These are phyloP conservation scores for Fomitopsis serialis DNA, from an alignment of 768 basidiomycete genomes.

Conservation along the genomic window DNA sequence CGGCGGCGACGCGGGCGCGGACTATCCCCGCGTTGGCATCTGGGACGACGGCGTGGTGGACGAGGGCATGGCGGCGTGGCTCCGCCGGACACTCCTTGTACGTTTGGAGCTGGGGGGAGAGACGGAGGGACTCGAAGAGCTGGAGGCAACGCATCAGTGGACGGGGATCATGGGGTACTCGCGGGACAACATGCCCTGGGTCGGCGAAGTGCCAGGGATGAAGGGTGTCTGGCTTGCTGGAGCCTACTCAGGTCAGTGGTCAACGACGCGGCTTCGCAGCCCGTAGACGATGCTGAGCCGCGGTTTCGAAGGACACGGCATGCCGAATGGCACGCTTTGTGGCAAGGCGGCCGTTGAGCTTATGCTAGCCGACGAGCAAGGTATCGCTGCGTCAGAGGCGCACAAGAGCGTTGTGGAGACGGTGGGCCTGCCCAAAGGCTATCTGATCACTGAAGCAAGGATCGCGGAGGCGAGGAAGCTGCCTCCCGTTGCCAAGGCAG, in stretches of 20 bases:
- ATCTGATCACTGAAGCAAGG: background rate
- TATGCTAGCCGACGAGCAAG: background rate
- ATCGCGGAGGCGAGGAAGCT: background rate
- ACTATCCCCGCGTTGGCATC: background rate
- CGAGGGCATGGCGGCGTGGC: background rate
- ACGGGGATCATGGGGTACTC: slow-evolving; percentile 60
- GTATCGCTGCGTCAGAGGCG: background rate
- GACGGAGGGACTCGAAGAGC: slow-evolving; percentile 27
- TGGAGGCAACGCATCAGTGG: slow-evolving; percentile 48
- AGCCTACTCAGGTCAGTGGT: background rate
- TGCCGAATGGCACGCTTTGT: background rate
- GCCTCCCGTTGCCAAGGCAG: background rate
- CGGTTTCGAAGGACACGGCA: background rate
- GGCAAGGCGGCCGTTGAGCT: background rate
- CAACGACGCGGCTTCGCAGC: background rate
- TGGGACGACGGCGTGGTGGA: background rate
- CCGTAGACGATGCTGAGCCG: background rate
- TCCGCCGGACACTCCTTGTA: slow-evolving; percentile 4
- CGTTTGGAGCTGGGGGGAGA: slow-evolving; percentile 26
- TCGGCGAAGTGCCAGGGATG: slow-evolving; percentile 50
- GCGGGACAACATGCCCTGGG: slow-evolving; percentile 61
- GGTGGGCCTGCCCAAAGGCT: background rate
- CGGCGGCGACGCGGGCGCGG: background rate
- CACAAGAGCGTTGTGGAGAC: background rate
- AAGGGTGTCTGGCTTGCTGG: background rate